Conservation (phyloP, 305 asterid species). For the Fraxinus nigra region DNA sequence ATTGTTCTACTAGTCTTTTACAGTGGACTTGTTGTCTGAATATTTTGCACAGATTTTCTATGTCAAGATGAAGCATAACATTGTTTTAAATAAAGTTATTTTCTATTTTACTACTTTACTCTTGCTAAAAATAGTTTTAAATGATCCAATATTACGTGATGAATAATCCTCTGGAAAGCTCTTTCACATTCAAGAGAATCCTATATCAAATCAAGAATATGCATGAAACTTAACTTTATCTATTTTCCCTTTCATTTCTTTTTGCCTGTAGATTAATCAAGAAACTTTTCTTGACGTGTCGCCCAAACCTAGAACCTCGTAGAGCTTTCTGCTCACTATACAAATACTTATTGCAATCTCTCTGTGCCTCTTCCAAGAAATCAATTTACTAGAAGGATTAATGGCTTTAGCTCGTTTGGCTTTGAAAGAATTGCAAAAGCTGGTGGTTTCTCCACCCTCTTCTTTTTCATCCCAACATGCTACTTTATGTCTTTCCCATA, state of each 20-base stretch:
- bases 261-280: background rate
- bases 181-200: conserved; percentile 7
- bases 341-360: background rate
- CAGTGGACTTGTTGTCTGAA: background rate
- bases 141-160: background rate
- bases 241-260: background rate
- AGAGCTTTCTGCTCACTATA: background rate
- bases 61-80: background rate
- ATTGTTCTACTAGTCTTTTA: background rate
- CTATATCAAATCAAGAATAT: background rate
- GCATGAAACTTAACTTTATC: conserved; percentile 35
- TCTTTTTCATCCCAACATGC: background rate
- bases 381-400: background rate
- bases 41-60: background rate
- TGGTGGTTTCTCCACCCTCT: conserved; percentile 8
- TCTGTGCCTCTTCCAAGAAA: background rate
- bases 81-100: background rate
- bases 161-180: conserved; percentile 25
- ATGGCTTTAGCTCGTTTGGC: conserved; percentile 60
- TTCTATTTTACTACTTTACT: background rate
- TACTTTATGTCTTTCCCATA: background rate
- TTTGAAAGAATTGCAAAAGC: conserved; percentile 42
- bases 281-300: background rate
- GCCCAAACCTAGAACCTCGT: conserved; percentile 33
- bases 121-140: background rate